Evolutionary conservation across 768 basidiomycete species (phyloP).

Genomic region (Hygrocybe coccinea): DNA sequence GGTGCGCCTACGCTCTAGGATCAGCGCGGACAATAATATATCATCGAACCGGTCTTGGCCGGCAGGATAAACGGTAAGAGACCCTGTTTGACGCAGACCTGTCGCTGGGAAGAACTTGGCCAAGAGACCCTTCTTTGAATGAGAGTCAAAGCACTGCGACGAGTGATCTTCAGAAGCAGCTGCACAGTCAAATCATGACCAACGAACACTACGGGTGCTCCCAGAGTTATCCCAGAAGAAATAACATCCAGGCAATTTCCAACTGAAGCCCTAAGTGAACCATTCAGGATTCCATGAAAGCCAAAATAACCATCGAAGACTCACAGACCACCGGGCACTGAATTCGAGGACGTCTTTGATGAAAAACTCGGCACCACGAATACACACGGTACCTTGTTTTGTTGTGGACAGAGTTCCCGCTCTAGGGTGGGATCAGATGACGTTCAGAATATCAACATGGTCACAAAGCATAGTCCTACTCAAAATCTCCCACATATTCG

Average conservation of each 20-base stretch:
- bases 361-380: constrained; percentile 6
- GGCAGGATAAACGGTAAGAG: constrained; percentile 22
- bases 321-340: background rate
- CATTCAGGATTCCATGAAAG: background rate
- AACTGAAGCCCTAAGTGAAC: background rate
- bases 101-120: constrained; percentile 8
- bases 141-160: constrained; percentile 8
- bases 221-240: constrained; percentile 2
- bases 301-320: background rate
- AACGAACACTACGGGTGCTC: background rate
- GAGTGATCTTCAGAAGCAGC: background rate
- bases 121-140: constrained; percentile 4
- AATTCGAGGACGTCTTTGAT: background rate
- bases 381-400: constrained; percentile 5
- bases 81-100: constrained; percentile 7
- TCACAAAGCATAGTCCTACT: constrained; percentile 21
- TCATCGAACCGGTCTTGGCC: constrained; percentile 30
- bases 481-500: constrained; percentile 32
- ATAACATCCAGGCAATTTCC: background rate
- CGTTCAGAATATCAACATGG: background rate
- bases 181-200: too few species aligned
- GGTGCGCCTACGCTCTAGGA: constrained; percentile 31
- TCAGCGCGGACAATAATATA: constrained; percentile 30
- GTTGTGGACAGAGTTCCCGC: constrained; percentile 13
- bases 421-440: constrained; percentile 2